Evolutionary conservation across 1,284 basidiomycete species (phyloP).

Genomic region (Ceratobasidium sp.): DNA sequence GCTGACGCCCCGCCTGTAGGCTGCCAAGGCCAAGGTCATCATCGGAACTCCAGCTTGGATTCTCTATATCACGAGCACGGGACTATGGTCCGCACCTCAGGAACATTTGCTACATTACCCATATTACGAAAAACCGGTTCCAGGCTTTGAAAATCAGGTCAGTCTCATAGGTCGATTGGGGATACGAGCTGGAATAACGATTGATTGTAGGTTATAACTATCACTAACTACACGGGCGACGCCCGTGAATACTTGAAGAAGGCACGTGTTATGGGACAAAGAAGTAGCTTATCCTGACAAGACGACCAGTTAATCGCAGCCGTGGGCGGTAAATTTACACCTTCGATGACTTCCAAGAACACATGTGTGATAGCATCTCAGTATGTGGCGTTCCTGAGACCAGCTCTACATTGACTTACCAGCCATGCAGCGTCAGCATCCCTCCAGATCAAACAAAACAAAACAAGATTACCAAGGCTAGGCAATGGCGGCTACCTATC

Average conservation of each 20-base stretch:
- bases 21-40: constrained; percentile 62
- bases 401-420: constrained; percentile 4
- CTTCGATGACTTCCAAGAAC: constrained; percentile 76
- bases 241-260: constrained; percentile 85
- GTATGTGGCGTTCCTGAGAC: constrained; percentile 54
- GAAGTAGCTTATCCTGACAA: neutral
- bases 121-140: constrained; percentile 53
- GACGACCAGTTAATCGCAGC: constrained; percentile 61
- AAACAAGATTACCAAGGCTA: constrained; percentile 76
- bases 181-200: neutral
- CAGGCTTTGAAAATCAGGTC: constrained; percentile 53
- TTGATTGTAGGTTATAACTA: constrained; percentile 67
- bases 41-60: constrained; percentile 84
- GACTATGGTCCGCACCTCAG: constrained; percentile 66
- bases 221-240: constrained; percentile 87
- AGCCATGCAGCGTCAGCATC: constrained; percentile 1
- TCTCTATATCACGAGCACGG: constrained; percentile 73
- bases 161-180: constrained; percentile 39
- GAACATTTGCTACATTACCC: constrained; percentile 70
- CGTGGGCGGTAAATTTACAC: constrained; percentile 81
- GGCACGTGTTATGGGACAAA: neutral
- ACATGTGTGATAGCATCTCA: constrained; percentile 83
- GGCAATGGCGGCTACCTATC: constrained; percentile 80
- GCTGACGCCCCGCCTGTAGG: constrained; percentile 52
- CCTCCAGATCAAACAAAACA: constrained; percentile 61